These are phyloP conservation scores for Fragaria nilgerrensis DNA, from an alignment of 306 rosid species.

Conservation along the genomic window DNA sequence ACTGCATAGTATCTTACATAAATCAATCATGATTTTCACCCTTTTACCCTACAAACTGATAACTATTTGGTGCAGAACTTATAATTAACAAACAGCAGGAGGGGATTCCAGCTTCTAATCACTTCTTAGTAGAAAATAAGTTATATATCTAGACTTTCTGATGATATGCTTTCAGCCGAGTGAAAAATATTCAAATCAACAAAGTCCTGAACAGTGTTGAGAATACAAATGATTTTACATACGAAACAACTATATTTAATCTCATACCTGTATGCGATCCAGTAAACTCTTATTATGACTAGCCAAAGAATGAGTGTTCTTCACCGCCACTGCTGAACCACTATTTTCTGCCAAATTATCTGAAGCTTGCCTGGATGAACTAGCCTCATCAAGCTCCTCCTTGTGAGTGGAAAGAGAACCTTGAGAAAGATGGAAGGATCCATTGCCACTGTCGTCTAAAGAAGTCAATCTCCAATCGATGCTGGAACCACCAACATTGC, in stretches of 20 bases:
- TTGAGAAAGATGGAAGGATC: conserved; percentile 42
- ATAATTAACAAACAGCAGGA: background rate
- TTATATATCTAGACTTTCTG: background rate
- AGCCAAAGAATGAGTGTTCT: conserved; percentile 27
- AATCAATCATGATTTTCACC: background rate
- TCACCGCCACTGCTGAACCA: conserved; percentile 21
- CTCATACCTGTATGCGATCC: conserved; percentile 60
- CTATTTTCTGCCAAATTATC: conserved; percentile 38
- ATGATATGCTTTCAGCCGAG: background rate
- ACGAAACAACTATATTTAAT: conserved; percentile 4
- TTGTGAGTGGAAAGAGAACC: conserved; percentile 60
- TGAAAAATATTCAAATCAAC: background rate
- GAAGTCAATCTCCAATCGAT: conserved; percentile 40
- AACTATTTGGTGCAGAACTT: background rate
- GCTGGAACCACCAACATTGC: conserved; percentile 48
- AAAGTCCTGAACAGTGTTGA: conserved; percentile 1
- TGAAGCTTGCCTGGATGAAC: conserved; percentile 42
- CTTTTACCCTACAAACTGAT: background rate
- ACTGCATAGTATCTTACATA: background rate
- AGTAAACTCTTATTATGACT: conserved; percentile 51
- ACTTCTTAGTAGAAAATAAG: background rate
- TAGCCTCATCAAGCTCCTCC: conserved; percentile 72
- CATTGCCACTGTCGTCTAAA: conserved; percentile 51
- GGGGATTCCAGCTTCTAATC: background rate
- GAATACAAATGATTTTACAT: background rate